Percentiles rank a stretch among this genome's conserved stretches.
These are phyloP conservation scores for Plasmodium vivax DNA, from an alignment of 169 alveolate species.

Conservation along the genomic window DNA sequence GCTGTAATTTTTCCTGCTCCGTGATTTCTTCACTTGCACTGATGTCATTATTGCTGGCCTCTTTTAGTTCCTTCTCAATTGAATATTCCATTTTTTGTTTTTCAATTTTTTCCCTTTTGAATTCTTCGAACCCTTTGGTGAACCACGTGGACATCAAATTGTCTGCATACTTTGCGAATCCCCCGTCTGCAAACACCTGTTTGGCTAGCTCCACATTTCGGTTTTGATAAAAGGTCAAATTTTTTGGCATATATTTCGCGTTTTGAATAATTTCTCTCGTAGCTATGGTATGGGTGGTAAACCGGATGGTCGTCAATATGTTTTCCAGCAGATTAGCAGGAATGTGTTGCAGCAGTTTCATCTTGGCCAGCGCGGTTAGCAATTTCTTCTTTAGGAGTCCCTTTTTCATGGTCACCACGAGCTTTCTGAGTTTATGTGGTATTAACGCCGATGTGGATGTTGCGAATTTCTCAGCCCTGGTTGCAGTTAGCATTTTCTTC, in stretches of 20 bases:
- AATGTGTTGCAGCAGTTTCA: slow-evolving; percentile 77
- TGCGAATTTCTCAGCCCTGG: slow-evolving; percentile 78
- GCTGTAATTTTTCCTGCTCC: background rate
- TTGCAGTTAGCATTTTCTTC: slow-evolving; percentile 73
- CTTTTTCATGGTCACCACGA: slow-evolving; percentile 77
- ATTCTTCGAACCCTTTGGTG: slow-evolving; percentile 72
- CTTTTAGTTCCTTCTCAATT: slow-evolving; percentile 4
- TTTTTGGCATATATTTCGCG: slow-evolving; percentile 3
- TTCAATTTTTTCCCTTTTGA: slow-evolving; percentile 46
- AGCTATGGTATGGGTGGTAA: slow-evolving; percentile 85
- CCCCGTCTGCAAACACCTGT: slow-evolving; percentile 47
- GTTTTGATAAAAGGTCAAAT: background rate
- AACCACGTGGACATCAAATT: slow-evolving; percentile 50
- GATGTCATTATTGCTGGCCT: background rate
- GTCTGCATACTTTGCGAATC: slow-evolving; percentile 64
- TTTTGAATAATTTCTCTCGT: slow-evolving; percentile 79
- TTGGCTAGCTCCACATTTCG: slow-evolving; percentile 7
- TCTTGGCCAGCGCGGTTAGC: slow-evolving; percentile 77
- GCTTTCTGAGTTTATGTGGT: slow-evolving; percentile 79
- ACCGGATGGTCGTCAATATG: slow-evolving; percentile 78
- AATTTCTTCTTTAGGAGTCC: slow-evolving; percentile 79
- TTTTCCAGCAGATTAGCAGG: slow-evolving; percentile 78
- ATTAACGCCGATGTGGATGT: slow-evolving; percentile 82
- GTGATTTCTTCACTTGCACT: background rate
- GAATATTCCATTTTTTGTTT: slow-evolving; percentile 38